phyloP scores from a whole-genome alignment of 1,284 basidiomycete species.

The Trichosporon sp. region DNA sequence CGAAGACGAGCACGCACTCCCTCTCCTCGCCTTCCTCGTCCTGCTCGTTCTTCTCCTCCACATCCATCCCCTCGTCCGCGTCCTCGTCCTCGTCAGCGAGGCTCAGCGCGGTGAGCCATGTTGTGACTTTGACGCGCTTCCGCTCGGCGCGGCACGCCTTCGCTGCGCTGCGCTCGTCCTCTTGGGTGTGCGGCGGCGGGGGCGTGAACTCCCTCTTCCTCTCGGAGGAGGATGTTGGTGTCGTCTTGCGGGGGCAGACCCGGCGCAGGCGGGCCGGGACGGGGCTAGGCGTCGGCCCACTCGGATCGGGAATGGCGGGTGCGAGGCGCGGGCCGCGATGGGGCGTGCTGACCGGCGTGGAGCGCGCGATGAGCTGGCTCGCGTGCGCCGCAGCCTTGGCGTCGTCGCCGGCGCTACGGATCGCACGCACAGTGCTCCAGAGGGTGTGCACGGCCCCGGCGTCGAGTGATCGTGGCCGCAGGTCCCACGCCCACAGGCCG shows the following conservation, averaged over 20 bases:
- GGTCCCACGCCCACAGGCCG: not conserved
- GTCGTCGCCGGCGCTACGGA: not conserved
- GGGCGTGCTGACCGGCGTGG: not conserved
- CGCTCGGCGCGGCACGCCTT: not conserved
- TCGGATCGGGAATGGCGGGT: not conserved
- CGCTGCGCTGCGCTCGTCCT: not conserved
- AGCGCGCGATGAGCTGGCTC: not conserved
- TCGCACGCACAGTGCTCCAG: not conserved
- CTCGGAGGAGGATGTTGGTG: not conserved
- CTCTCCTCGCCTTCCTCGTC: not conserved
- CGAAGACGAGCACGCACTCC: not conserved
- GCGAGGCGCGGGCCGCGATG: not conserved
- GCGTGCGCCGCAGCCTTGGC: not conserved
- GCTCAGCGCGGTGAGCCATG: not conserved
- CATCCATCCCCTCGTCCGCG: not conserved
- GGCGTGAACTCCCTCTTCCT: not conserved
- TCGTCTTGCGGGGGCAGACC: not conserved
- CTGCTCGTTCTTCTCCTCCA: not conserved
- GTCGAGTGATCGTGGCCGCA: not conserved
- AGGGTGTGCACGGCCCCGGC: not conserved
- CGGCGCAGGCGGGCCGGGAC: not conserved
- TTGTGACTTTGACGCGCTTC: not conserved
- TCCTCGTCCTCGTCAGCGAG: not conserved
- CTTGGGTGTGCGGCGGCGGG: not conserved
- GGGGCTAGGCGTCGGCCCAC: not conserved